Conservation (phyloP, 768 basidiomycete genomes). For the Mycena haematopus region DNA sequence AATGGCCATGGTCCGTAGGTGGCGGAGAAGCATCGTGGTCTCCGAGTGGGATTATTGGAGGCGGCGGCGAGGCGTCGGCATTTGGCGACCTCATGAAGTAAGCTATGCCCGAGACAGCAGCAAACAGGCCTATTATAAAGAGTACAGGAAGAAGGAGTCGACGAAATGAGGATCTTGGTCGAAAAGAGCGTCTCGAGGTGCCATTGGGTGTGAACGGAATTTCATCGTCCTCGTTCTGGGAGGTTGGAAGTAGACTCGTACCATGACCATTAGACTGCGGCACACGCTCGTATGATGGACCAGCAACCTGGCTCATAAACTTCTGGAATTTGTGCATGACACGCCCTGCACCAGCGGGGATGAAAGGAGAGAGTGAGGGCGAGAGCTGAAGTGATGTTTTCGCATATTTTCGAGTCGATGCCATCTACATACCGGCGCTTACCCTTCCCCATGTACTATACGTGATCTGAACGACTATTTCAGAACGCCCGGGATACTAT, state of each 20-base stretch:
- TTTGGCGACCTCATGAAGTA: conserved; percentile 17
- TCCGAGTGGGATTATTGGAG: neutral
- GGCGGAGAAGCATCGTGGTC: neutral
- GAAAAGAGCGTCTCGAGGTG: conserved; percentile 1
- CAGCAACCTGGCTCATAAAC: conserved; percentile 17
- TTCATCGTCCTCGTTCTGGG: conserved; percentile 4
- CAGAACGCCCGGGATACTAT: too few species aligned
- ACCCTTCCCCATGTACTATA: too few species aligned
- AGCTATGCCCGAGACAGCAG: conserved; percentile 19
- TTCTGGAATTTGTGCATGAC: conserved; percentile 22
- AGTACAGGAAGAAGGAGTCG: conserved; percentile 23
- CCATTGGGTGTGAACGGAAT: neutral
- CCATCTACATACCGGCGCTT: too few species aligned
- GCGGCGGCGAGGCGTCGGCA: neutral
- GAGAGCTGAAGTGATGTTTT: too few species aligned
- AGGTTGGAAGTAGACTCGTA: conserved; percentile 11
- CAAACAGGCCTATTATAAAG: conserved; percentile 20
- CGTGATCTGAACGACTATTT: too few species aligned
- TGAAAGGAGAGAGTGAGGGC: too few species aligned
- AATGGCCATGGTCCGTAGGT: neutral
- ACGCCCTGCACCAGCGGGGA: too few species aligned
- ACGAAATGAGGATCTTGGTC: conserved; percentile 5
- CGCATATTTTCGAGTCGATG: too few species aligned
- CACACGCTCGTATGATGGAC: conserved; percentile 22
- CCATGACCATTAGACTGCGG: conserved; percentile 12